Evolutionary conservation across 345 rosid genomes (phyloP).

Genomic region (Melaleuca alternifolia): DNA sequence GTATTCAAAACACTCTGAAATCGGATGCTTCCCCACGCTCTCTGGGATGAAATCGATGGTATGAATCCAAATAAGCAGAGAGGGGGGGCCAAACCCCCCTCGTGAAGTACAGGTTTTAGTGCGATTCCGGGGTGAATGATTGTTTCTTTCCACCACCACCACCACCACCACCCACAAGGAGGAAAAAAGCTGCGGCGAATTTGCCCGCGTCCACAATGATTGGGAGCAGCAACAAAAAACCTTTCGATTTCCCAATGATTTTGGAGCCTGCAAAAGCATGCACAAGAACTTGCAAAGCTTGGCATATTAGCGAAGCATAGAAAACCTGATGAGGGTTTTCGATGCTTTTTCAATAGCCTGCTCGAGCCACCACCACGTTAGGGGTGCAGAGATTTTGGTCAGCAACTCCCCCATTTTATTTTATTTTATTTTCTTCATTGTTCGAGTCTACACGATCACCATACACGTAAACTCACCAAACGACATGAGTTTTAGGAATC

Average conservation of each 20-base stretch:
- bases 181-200: background rate
- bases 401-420: background rate
- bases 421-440: background rate
- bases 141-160: background rate
- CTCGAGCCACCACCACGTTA: background rate
- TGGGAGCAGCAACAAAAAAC: background rate
- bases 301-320: background rate
- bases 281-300: background rate
- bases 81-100: background rate
- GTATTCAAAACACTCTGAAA: background rate
- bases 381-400: background rate
- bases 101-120: background rate
- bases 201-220: background rate
- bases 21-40: no score
- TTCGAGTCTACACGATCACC: background rate
- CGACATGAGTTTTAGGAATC: background rate
- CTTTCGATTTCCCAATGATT: background rate
- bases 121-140: background rate
- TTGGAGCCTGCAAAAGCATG: background rate
- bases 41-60: background rate
- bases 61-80: background rate
- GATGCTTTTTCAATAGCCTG: background rate
- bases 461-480: background rate
- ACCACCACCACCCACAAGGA: no score
- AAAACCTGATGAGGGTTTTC: background rate